Evolutionary conservation across 768 basidiomycete species (phyloP).

Genomic region (Paxillus involutus): DNA sequence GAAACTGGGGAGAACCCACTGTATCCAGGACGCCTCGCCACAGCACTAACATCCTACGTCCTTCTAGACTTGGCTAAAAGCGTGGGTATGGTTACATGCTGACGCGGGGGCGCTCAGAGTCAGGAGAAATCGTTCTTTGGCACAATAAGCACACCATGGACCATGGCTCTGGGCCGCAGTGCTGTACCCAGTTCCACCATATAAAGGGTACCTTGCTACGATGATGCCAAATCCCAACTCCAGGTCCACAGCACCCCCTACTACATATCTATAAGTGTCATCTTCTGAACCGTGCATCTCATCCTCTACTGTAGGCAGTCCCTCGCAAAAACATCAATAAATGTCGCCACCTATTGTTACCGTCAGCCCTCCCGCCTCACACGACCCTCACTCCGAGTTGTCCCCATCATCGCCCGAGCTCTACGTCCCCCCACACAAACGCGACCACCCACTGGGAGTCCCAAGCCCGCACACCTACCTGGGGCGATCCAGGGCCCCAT

Average conservation of each 20-base stretch:
- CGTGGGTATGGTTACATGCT: neutral
- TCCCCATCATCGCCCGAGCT: slow-evolving; percentile 19
- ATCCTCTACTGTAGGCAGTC: too few relatives aligned
- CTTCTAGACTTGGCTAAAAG: neutral
- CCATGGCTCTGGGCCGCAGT: neutral
- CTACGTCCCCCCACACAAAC: slow-evolving; percentile 44
- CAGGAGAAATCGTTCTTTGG: neutral
- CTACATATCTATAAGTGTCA: neutral
- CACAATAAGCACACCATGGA: slow-evolving; percentile 1
- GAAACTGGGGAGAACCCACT: too few relatives aligned
- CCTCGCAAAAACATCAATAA: slow-evolving; percentile 1
- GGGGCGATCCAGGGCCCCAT: slow-evolving; percentile 10
- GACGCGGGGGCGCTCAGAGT: neutral
- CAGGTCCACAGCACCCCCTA: too few relatives aligned
- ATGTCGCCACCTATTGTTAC: slow-evolving; percentile 29
- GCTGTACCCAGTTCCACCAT: neutral
- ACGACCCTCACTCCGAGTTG: slow-evolving; percentile 6
- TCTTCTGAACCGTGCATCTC: too few relatives aligned
- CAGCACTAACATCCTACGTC: slow-evolving; percentile 1
- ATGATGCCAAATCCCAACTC: too few relatives aligned
- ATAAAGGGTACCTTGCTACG: slow-evolving; percentile 5
- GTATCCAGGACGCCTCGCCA: too few relatives aligned
- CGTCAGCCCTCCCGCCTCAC: neutral
- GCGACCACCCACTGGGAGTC: slow-evolving; percentile 18
- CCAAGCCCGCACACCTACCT: slow-evolving; percentile 19